Evolutionary conservation across 2,329 filamentous ascomycete species (phyloP), one percentile per base, ranked within the genome.

Genomic region (Aspergillus bombycis): DNA sequence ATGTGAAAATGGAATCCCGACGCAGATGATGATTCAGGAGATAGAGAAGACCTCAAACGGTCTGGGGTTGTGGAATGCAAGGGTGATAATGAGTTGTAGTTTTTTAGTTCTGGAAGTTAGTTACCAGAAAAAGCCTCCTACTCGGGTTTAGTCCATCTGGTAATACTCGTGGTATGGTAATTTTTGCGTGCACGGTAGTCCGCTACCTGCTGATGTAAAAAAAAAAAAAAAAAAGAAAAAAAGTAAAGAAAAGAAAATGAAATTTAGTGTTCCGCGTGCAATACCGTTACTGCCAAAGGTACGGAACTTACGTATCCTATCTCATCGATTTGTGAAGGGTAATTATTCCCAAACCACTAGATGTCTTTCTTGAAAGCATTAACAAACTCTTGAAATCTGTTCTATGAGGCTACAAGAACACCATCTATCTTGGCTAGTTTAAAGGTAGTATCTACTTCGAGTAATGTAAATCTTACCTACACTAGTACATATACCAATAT

Each of bases 41-140:
- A 59, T 36, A 38, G 36, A 32, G 43, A 23, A 43, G 36, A 57
- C 34, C 55, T 43, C 36, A 45, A 52, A 32, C 26, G 26, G 8
- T 23, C 45, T 46, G 23, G 45, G n/a, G 45, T 46, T 21, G 45
- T 21, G 48, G 48, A 32, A 52, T 52, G 48, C 48, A 52, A 52
- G 48, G 48, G 46, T 50, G 26, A 50, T 28, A 50, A 50, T 50
- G 16, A 50, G 46, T 50, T 50, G 46, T 52, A 52, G 26, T 52
- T 32, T 57, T 45, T 41, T 57, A 45, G 36, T 57, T 43, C 30
- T 53, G 26, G 16, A 30, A 52, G 48, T 52, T 52, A 50, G 23
- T 28, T 30, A 26, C 46, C 46, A 50, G 46, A 28, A 50, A 45
- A 50, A 50, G 46, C 16, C 26, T 50, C 23, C 46, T 30, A 28